A percentile compares a stretch with the other conserved stretches of the same genome.
Conservation (phyloP, 2,329 filamentous ascomycete species). For the Cadophora malorum region DNA sequence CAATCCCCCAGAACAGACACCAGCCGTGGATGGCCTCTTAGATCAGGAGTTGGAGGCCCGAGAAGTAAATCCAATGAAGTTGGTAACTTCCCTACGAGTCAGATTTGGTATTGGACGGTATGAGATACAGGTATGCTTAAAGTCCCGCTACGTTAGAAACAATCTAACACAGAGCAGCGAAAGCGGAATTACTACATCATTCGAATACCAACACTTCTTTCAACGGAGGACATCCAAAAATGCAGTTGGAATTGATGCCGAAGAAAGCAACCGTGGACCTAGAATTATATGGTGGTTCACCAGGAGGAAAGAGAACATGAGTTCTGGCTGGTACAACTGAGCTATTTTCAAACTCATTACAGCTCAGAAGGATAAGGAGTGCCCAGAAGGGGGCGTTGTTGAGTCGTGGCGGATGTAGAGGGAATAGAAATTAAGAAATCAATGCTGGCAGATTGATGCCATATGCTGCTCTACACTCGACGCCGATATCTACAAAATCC, state of each 20-base stretch:
- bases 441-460: no score
- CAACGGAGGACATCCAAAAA: slow-evolving; percentile 2
- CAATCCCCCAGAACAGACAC: neutral
- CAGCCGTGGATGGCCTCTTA: neutral
- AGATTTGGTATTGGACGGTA: slow-evolving; percentile 18
- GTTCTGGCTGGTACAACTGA: no score
- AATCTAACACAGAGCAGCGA: slow-evolving; percentile 1
- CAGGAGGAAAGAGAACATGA: no score
- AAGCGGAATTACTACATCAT: slow-evolving; percentile 5
- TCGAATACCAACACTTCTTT: slow-evolving; percentile 12
- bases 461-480: no score
- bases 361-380: no score
- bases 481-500: no score
- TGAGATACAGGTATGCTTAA: slow-evolving; percentile 14
- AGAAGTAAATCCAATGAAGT: slow-evolving; percentile 19
- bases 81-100: slow-evolving; percentile 4
- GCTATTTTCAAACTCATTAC: no score
- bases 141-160: neutral
- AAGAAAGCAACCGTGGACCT: neutral
- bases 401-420: no score
- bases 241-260: slow-evolving; percentile 15
- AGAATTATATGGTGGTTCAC: no score
- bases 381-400: no score
- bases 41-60: neutral
- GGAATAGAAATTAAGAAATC: no score